Conservation (phyloP, 805 yeast genomes). For the Metschnikowia dekortorum region DNA sequence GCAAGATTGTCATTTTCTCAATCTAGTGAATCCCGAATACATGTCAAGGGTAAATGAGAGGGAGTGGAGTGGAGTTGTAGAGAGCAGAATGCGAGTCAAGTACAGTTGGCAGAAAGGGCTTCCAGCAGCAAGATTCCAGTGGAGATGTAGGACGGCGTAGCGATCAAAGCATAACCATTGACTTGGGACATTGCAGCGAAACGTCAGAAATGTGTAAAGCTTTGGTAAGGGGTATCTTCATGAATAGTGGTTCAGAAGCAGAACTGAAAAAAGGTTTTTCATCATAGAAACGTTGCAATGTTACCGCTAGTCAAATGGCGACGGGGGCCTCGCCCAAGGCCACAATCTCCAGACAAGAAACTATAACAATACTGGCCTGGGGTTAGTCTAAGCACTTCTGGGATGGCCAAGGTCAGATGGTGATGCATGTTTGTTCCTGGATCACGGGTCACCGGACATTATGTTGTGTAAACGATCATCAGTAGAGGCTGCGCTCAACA, state of each 20-base stretch:
- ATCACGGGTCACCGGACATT: slow-evolving; percentile 59
- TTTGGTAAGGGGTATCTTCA: slow-evolving; percentile 75
- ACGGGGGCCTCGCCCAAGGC: slow-evolving; percentile 15
- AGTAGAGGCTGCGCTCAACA: slow-evolving; percentile 5
- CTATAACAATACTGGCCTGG: not conserved
- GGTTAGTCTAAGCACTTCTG: not conserved
- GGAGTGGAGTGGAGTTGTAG: not conserved
- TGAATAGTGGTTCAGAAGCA: slow-evolving; percentile 82
- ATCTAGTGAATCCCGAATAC: slow-evolving; percentile 3
- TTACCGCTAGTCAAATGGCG: slow-evolving; percentile 8
- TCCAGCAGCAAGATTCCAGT: too few species aligned
- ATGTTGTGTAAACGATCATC: slow-evolving; percentile 22
- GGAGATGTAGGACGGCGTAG: too few species aligned
- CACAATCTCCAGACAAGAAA: slow-evolving; percentile 7
- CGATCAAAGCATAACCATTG: not conserved
- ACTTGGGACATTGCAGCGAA: slow-evolving; percentile 4
- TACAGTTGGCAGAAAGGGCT: too few species aligned
- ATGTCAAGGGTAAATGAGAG: not conserved
- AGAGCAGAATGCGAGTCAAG: not conserved
- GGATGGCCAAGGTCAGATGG: slow-evolving; percentile 66
- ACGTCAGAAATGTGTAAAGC: slow-evolving; percentile 42
- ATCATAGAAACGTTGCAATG: slow-evolving; percentile 43
- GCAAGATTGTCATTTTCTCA: slow-evolving; percentile 75
- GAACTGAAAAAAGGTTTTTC: slow-evolving; percentile 77
- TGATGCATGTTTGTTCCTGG: slow-evolving; percentile 90